Percentiles rank a stretch among this genome's conserved stretches.
phyloP scores from a whole-genome alignment of 805 yeast species.

The Spathaspora arborariae region DNA sequence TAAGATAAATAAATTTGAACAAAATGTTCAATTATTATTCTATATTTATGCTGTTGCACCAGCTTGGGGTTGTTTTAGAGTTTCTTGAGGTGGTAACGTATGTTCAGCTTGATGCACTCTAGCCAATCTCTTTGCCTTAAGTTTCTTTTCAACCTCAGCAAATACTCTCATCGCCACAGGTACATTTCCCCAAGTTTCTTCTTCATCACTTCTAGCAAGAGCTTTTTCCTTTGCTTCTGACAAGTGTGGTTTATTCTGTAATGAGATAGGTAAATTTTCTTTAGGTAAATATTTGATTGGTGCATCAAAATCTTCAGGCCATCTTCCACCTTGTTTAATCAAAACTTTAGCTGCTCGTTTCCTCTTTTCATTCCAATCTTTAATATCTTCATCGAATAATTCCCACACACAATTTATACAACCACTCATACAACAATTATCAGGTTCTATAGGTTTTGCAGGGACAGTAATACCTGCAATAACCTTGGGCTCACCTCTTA shows the following conservation, averaged over 20 bases:
- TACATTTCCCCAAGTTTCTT: slow-evolving; percentile 45
- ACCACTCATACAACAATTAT: slow-evolving; percentile 96
- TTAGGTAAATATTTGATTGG: slow-evolving; percentile 28
- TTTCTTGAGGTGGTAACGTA: background rate
- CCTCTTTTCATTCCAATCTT: slow-evolving; percentile 70
- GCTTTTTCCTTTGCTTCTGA: slow-evolving; percentile 2
- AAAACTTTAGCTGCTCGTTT: slow-evolving; percentile 50
- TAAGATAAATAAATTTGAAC: background rate
- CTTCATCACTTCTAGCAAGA: slow-evolving; percentile 13
- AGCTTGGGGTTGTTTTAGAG: background rate
- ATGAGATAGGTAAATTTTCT: slow-evolving; percentile 35
- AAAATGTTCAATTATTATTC: too few species aligned
- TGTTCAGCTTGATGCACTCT: background rate
- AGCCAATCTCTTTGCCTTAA: slow-evolving; percentile 38
- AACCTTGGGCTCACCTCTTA: slow-evolving; percentile 31
- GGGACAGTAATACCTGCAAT: slow-evolving; percentile 73
- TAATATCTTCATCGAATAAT: slow-evolving; percentile 78
- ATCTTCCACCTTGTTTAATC: slow-evolving; percentile 33
- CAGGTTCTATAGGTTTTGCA: slow-evolving; percentile 82
- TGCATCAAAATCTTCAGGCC: slow-evolving; percentile 43
- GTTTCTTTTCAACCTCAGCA: slow-evolving; percentile 73
- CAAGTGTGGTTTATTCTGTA: slow-evolving; percentile 21
- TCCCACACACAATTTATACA: slow-evolving; percentile 98
- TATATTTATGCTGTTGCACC: too few species aligned
- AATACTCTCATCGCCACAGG: slow-evolving; percentile 78